phyloP scores from a whole-genome alignment of 2,329 filamentous ascomycete genomes.

The Penicillium occitanis region DNA sequence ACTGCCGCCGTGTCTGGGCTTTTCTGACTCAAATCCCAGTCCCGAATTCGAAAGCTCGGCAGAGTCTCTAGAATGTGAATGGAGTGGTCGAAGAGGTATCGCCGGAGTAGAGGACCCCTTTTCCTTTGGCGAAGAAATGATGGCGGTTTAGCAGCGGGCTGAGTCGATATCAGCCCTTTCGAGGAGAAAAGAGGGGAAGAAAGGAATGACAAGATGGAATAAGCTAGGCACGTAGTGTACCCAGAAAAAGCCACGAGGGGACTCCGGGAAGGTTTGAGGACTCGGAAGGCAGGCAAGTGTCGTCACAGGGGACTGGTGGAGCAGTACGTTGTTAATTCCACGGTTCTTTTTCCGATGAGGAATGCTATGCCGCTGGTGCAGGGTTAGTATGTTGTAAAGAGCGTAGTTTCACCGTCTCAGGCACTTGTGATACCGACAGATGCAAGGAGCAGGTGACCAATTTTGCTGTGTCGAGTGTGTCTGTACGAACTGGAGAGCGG shows the following conservation, averaged over 20 bases:
- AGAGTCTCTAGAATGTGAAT: slow-evolving; percentile 33
- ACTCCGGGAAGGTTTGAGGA: slow-evolving; percentile 5
- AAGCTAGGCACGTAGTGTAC: slow-evolving; percentile 13
- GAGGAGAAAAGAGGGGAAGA: slow-evolving; percentile 8
- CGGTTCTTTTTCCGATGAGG: slow-evolving; percentile 11
- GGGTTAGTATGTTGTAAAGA: slow-evolving; percentile 3
- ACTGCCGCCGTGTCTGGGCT: slow-evolving; percentile 43
- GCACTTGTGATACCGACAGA: slow-evolving; percentile 22
- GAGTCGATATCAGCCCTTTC: slow-evolving; percentile 66
- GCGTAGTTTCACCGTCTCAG: slow-evolving; percentile 18
- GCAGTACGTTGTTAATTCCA: slow-evolving; percentile 6
- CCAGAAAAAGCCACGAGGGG: slow-evolving; percentile 14
- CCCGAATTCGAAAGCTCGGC: slow-evolving; percentile 38
- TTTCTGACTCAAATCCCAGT: slow-evolving; percentile 47
- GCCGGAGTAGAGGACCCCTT: slow-evolving; percentile 67
- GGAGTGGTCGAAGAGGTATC: slow-evolving; percentile 80
- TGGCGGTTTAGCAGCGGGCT: slow-evolving; percentile 71
- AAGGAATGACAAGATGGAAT: background rate
- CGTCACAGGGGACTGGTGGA: slow-evolving; percentile 17
- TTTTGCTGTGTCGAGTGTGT: slow-evolving; percentile 7
- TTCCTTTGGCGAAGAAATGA: slow-evolving; percentile 73
- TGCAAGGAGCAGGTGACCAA: slow-evolving; percentile 23
- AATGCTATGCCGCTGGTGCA: slow-evolving; percentile 11
- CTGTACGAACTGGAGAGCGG: background rate
- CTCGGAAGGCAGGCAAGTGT: slow-evolving; percentile 2